These are phyloP conservation scores for Phytophthora lateralis DNA, from an alignment of 352 stramenopile genomes.

Conservation along the genomic window DNA sequence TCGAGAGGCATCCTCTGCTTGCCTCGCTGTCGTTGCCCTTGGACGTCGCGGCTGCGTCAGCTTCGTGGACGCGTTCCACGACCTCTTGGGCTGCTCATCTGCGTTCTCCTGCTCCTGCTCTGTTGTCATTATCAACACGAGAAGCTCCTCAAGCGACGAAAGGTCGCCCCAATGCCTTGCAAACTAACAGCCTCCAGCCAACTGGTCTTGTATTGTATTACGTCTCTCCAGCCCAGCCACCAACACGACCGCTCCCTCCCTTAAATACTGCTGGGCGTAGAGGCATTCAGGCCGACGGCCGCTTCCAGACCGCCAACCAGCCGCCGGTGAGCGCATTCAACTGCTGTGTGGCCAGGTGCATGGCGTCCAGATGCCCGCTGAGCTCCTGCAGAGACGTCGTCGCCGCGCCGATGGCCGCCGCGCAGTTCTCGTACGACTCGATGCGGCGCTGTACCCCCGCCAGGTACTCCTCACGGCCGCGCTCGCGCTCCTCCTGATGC, in stretches of 20 bases:
- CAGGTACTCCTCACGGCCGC: slow-evolving; percentile 52
- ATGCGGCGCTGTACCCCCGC: slow-evolving; percentile 51
- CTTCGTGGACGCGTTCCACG: slow-evolving; percentile 63
- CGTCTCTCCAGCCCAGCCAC: not conserved
- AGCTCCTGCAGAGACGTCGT: slow-evolving; percentile 72
- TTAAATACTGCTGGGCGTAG: slow-evolving; percentile 33
- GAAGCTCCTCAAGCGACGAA: slow-evolving; percentile 12
- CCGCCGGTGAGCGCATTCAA: slow-evolving; percentile 75
- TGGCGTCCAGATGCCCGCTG: slow-evolving; percentile 62
- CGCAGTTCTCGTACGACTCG: slow-evolving; percentile 73
- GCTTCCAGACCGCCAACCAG: slow-evolving; percentile 80
- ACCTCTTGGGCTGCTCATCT: slow-evolving; percentile 19
- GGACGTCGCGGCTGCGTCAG: slow-evolving; percentile 17
- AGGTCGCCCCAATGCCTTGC: slow-evolving; percentile 12
- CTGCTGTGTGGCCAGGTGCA: slow-evolving; percentile 70
- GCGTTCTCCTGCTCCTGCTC: slow-evolving; percentile 4
- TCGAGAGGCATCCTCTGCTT: not conserved
- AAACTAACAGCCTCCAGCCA: not conserved
- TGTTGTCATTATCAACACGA: slow-evolving; percentile 7
- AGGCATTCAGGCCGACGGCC: slow-evolving; percentile 26
- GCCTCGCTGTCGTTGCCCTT: not conserved
- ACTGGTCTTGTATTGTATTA: slow-evolving; percentile 16
- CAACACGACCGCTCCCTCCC: not conserved
- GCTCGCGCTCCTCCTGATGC: slow-evolving; percentile 23
- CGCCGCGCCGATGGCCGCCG: slow-evolving; percentile 47